Conservation (phyloP, 1,139 yeast genomes). For the Hyphopichia burtonii region DNA sequence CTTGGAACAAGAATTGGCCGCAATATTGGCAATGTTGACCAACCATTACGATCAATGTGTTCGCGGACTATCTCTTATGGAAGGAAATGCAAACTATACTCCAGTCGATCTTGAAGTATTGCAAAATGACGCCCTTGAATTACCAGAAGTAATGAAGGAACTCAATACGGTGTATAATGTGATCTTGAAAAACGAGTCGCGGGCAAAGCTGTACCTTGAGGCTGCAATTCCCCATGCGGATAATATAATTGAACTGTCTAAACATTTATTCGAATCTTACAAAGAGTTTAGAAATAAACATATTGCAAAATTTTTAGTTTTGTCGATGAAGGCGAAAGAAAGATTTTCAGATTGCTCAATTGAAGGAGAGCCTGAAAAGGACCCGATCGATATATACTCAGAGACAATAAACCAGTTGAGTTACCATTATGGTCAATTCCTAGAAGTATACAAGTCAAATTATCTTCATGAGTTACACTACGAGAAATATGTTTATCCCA, state of each 20-base stretch:
- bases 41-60: slow-evolving; percentile 80
- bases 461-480: slow-evolving; percentile 41
- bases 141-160: slow-evolving; percentile 30
- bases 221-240: slow-evolving; percentile 18
- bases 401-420: slow-evolving; percentile 30
- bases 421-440: slow-evolving; percentile 38
- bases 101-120: slow-evolving; percentile 31
- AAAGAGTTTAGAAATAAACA: slow-evolving; percentile 23
- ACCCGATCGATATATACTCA: slow-evolving; percentile 23
- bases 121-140: slow-evolving; percentile 32
- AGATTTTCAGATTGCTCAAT: slow-evolving; percentile 14
- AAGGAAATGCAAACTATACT: slow-evolving; percentile 6
- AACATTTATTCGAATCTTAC: slow-evolving; percentile 17
- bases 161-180: slow-evolving; percentile 37
- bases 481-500: slow-evolving; percentile 41
- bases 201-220: slow-evolving; percentile 27
- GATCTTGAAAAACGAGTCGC: slow-evolving; percentile 32
- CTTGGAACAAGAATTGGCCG: slow-evolving; percentile 70
- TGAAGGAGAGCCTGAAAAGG: slow-evolving; percentile 7
- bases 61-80: slow-evolving; percentile 29
- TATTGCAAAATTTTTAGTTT: slow-evolving; percentile 25
- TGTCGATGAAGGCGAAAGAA: slow-evolving; percentile 18
- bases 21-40: slow-evolving; percentile 67
- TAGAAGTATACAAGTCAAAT: slow-evolving; percentile 33
- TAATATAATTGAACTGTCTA: slow-evolving; percentile 11